phyloP scores from a whole-genome alignment of 2,329 filamentous ascomycete species.

The Trichoderma sp. region DNA sequence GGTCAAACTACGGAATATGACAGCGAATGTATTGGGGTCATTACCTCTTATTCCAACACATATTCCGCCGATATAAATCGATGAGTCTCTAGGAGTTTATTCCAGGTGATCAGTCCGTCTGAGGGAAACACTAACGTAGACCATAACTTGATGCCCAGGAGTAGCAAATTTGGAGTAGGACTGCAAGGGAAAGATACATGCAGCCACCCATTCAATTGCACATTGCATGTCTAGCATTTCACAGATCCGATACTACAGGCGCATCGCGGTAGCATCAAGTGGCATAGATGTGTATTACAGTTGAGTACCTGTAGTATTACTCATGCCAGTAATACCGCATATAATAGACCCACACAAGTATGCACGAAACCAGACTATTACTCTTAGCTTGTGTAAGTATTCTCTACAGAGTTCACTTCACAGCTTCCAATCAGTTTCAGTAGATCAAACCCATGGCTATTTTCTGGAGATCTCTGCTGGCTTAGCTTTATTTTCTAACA shows the following conservation, averaged over 20 bases:
- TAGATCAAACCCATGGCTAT: background rate
- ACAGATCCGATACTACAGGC: background rate
- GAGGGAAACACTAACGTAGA: background rate
- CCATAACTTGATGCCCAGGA: background rate
- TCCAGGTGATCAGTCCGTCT: background rate
- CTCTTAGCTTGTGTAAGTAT: no score
- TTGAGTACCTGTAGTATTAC: background rate
- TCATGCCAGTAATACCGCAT: no score
- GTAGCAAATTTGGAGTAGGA: background rate
- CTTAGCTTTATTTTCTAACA: background rate
- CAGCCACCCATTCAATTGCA: background rate
- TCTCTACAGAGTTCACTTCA: background rate
- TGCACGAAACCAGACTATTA: no score
- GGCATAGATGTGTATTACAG: background rate
- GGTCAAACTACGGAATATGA: no score
- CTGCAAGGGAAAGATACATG: background rate
- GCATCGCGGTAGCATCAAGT: background rate
- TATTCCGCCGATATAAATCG: background rate
- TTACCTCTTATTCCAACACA: background rate
- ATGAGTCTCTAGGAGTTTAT: background rate
- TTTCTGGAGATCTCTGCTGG: background rate
- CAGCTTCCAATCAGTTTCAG: background rate
- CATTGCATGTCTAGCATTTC: background rate
- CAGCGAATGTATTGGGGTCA: no score
- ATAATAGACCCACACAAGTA: no score